phyloP scores from a whole-genome alignment of 495 filamentous ascomycete species.

The Filosporella fistucella region DNA sequence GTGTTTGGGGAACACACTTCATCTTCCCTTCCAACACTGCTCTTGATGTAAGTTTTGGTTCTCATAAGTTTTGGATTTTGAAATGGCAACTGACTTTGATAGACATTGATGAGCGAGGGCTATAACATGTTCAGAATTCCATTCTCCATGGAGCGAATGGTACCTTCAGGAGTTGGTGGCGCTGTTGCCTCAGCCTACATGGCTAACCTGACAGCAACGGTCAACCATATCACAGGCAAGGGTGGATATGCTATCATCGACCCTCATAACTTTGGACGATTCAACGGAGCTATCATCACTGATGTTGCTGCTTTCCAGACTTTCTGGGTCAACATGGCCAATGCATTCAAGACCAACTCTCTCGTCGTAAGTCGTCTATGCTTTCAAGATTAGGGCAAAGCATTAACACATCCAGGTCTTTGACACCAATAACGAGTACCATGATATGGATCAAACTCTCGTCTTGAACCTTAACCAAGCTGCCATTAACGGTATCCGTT shows the following conservation, averaged over 20 bases:
- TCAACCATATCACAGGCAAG: constrained; percentile 51
- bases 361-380: constrained; percentile 30
- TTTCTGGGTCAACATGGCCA: constrained; percentile 55
- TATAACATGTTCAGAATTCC: constrained; percentile 55
- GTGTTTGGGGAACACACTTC: constrained; percentile 2
- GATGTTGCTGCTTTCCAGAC: constrained; percentile 44
- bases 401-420: constrained; percentile 35
- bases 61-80: not conserved
- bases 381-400: not conserved
- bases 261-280: constrained; percentile 59
- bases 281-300: constrained; percentile 50
- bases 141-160: constrained; percentile 56
- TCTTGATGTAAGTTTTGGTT: constrained; percentile 33
- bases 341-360: constrained; percentile 44
- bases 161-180: constrained; percentile 42
- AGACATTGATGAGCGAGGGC: constrained; percentile 48
- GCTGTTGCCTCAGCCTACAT: constrained; percentile 45
- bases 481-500: constrained; percentile 55
- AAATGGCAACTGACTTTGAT: constrained; percentile 5
- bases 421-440: constrained; percentile 59
- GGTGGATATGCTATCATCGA: constrained; percentile 56
- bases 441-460: constrained; percentile 45
- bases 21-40: constrained; percentile 15
- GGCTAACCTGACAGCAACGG: constrained; percentile 41
- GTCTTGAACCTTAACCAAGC: constrained; percentile 57